Percentiles rank a stretch among this genome's conserved stretches.
phyloP scores from a whole-genome alignment of 768 basidiomycete genomes.

The Lepiota brunneoincarnata region DNA sequence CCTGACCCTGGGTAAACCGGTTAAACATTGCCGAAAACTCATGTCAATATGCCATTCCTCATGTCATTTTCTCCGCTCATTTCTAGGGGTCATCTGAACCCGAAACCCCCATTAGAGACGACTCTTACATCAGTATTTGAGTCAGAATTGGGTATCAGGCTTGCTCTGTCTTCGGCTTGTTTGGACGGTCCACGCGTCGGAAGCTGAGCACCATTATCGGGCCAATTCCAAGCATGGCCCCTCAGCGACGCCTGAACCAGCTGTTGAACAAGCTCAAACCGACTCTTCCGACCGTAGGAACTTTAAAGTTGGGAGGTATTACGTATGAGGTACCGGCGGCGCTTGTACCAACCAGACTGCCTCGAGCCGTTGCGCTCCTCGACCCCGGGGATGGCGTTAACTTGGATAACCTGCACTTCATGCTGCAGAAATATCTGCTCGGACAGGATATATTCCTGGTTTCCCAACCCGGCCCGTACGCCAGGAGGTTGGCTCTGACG shows the following conservation, averaged over 20 bases:
- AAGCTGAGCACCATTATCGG: constrained; percentile 1
- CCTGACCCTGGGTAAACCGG: constrained; percentile 9
- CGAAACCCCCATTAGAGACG: not conserved
- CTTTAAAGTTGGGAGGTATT: constrained; percentile 55
- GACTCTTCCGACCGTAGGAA: constrained; percentile 43
- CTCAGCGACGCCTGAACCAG: constrained; percentile 47
- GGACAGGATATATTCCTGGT: constrained; percentile 68
- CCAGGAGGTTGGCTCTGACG: constrained; percentile 57
- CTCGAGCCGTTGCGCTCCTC: constrained; percentile 42
- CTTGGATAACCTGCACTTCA: constrained; percentile 57
- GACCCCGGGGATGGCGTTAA: constrained; percentile 53
- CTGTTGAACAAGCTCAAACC: constrained; percentile 44
- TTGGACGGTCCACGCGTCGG: constrained; percentile 5
- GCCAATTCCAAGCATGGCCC: constrained; percentile 25
- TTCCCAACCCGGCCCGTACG: constrained; percentile 67
- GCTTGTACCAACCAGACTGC: constrained; percentile 44
- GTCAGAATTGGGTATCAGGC: constrained; percentile 1
- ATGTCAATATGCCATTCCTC: not conserved
- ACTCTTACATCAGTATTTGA: not conserved
- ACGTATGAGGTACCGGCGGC: constrained; percentile 52
- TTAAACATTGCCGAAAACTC: constrained; percentile 7
- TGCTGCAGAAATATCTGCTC: constrained; percentile 66
- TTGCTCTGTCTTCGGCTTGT: constrained; percentile 1
- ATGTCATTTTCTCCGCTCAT: constrained; percentile 6
- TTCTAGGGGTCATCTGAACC: not conserved